phyloP scores from a whole-genome alignment of 2,329 filamentous ascomycete genomes.

The Sarocladiaceae sp. region DNA sequence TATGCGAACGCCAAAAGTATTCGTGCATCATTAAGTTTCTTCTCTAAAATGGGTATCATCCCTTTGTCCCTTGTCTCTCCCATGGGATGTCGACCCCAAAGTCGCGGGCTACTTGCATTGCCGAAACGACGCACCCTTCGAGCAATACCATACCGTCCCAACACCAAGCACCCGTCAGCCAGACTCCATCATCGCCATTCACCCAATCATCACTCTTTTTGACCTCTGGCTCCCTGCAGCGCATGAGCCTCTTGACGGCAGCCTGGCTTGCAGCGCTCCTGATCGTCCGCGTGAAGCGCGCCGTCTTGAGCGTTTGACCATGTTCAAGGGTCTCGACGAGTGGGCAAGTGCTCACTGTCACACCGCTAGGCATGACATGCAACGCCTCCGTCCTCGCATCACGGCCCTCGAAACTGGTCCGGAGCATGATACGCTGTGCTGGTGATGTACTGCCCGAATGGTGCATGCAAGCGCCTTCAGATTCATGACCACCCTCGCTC shows the following conservation, averaged over 20 bases:
- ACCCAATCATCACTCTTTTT: conserved; percentile 29
- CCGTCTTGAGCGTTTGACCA: conserved; percentile 35
- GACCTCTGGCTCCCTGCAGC: conserved; percentile 7
- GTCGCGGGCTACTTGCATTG: conserved; percentile 46
- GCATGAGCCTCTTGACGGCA: conserved; percentile 40
- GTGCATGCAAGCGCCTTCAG: conserved; percentile 19
- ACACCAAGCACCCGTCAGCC: conserved; percentile 53
- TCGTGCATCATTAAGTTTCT: too few species aligned
- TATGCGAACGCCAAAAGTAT: too few species aligned
- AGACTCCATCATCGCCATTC: conserved; percentile 48
- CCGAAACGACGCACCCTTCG: conserved; percentile 54
- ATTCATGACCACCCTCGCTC: conserved; percentile 7
- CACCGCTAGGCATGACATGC: conserved; percentile 43
- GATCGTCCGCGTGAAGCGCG: conserved; percentile 46
- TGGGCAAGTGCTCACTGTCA: conserved; percentile 47
- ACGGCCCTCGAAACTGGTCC: conserved; percentile 24
- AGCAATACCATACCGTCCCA: conserved; percentile 60
- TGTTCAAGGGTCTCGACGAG: conserved; percentile 21
- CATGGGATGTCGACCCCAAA: conserved; percentile 42
- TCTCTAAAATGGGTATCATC: too few species aligned
- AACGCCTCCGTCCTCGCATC: conserved; percentile 40
- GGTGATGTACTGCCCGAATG: conserved; percentile 17
- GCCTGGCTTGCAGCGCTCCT: conserved; percentile 40
- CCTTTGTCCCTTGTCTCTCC: too few species aligned
- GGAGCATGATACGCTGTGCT: conserved; percentile 28